Base-by-base conservation (phyloP, 1,139 yeast species). In the Kodamaea alishanica region DNA sequence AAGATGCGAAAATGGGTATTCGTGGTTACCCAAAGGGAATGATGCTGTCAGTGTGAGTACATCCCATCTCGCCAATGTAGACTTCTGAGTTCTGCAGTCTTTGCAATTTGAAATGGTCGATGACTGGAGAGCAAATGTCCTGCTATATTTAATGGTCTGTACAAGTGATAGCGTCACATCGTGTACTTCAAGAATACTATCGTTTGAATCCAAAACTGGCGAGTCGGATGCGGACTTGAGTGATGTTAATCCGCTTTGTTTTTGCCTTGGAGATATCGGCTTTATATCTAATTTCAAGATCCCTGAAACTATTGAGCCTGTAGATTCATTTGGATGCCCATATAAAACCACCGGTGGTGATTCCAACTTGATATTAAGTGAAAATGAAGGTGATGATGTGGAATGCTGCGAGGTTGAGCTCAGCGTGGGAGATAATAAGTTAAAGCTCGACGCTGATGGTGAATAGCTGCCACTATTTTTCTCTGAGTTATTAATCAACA, bases 1-100 rank as follows among this genome's bases (percentile, higher is more conserved):
- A 31, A 94, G 65, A 59, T 89, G 90, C n/a, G 96, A 84, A 57
- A 94, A 92, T 2, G 98, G 99, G 56, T 87, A 92, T 1, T 87
- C 89, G 53, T 92, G 96, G 20, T 73, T 68, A 1, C 92, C 95
- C 8, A 71, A 61, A 2, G 77, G 63, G 48, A 88, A 76, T 6
- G 70, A 65, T 2, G 81, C 73, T 1, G 75, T 66, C 12, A 71
- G 68, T 4, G 77, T 67, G 38, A 92, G 71, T 11, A 92, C 85
- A 50, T 88, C 90, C 99, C 99, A 94, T 40, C 83, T 67, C 26
- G 96, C 95, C 49, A 94, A 66, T 34, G 80, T 84, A 7, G 77
- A 77, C 5, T 65, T 63, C 41, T 74, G 71, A 2, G 60, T 58
- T 24, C 67, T 63, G 59, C 97, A 88, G 26, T 77, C 70, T 26